These are phyloP conservation scores for Verticillium nonalfalfae DNA, from an alignment of 2,329 filamentous ascomycete genomes.

Conservation along the genomic window DNA sequence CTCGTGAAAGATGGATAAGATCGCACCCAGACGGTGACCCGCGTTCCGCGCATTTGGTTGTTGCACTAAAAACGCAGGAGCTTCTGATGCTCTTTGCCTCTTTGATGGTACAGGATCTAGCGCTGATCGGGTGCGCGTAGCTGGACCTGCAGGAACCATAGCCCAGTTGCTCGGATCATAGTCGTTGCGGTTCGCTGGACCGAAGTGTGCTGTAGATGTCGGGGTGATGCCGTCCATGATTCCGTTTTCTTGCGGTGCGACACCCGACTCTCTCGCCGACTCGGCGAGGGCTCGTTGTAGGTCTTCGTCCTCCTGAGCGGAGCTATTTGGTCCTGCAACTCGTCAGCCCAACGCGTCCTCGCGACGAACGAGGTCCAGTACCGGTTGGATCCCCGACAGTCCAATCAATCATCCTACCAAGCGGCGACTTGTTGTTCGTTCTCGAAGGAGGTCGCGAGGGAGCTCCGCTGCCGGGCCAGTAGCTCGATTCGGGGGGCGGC, in stretches of 20 bases:
- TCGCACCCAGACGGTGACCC: conserved; percentile 38
- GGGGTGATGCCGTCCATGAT: conserved; percentile 30
- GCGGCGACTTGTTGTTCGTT: conserved; percentile 49
- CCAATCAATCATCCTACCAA: conserved; percentile 45
- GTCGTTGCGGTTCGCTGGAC: conserved; percentile 48
- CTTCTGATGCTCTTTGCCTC: conserved; percentile 33
- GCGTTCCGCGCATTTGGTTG: conserved; percentile 23
- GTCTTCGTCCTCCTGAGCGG: conserved; percentile 46
- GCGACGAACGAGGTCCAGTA: conserved; percentile 16
- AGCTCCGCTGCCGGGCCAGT: conserved; percentile 27
- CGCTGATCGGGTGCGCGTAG: conserved; percentile 15
- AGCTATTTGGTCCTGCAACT: conserved; percentile 10
- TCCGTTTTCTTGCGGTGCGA: conserved; percentile 43
- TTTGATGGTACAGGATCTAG: conserved; percentile 26
- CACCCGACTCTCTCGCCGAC: conserved; percentile 39
- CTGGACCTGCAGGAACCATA: conserved; percentile 40
- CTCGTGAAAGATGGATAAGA: conserved; percentile 53
- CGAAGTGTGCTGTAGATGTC: conserved; percentile 40
- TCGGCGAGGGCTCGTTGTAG: conserved; percentile 49
- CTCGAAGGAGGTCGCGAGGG: conserved; percentile 59
- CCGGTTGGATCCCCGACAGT: conserved; percentile 33
- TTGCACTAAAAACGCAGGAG: conserved; percentile 45
- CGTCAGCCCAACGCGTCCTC: neutral
- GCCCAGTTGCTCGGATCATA: conserved; percentile 54
- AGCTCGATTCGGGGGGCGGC: conserved; percentile 30